These are phyloP conservation scores for Paspalum notatum DNA, from an alignment of 176 grass and related monocot genomes.

Conservation along the genomic window DNA sequence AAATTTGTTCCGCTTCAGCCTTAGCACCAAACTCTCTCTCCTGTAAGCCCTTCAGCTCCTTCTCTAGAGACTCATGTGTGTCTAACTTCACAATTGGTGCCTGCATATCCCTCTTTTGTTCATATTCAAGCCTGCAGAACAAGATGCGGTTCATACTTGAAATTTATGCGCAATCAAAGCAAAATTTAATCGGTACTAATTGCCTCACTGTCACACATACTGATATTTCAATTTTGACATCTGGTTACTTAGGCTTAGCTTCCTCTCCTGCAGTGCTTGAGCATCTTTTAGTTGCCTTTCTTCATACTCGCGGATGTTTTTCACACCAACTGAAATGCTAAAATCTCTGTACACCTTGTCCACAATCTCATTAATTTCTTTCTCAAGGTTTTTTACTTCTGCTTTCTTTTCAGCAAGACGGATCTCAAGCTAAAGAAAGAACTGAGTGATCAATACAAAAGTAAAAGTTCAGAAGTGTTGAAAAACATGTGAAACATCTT, in stretches of 20 bases:
- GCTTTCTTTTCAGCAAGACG: constrained; percentile 68
- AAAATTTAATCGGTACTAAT: constrained; percentile 19
- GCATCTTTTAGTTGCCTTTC: constrained; percentile 87
- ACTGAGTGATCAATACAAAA: constrained; percentile 42
- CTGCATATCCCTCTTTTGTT: constrained; percentile 89
- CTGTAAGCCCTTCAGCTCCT: constrained; percentile 75
- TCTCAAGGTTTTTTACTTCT: constrained; percentile 84
- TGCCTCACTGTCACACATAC: constrained; percentile 56
- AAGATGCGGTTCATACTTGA: constrained; percentile 30
- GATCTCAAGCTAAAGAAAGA: constrained; percentile 65
- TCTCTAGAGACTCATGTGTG: constrained; percentile 69
- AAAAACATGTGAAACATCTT: constrained; percentile 18
- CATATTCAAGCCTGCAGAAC: constrained; percentile 90
- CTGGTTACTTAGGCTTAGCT: constrained; percentile 80
- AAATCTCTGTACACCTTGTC: constrained; percentile 93
- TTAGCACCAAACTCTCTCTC: constrained; percentile 79
- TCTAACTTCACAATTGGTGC: constrained; percentile 76
- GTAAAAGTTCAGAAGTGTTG: constrained; percentile 12
- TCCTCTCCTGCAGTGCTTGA: constrained; percentile 85
- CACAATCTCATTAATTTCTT: constrained; percentile 93
- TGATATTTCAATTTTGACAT: constrained; percentile 99
- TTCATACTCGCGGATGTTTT: constrained; percentile 98
- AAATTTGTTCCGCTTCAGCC: constrained; percentile 63
- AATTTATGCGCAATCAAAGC: constrained; percentile 30
- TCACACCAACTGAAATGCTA: constrained; percentile 91